Conservation (phyloP, 2,329 filamentous ascomycete species). For the Monilinia vaccinii-corymbosi region DNA sequence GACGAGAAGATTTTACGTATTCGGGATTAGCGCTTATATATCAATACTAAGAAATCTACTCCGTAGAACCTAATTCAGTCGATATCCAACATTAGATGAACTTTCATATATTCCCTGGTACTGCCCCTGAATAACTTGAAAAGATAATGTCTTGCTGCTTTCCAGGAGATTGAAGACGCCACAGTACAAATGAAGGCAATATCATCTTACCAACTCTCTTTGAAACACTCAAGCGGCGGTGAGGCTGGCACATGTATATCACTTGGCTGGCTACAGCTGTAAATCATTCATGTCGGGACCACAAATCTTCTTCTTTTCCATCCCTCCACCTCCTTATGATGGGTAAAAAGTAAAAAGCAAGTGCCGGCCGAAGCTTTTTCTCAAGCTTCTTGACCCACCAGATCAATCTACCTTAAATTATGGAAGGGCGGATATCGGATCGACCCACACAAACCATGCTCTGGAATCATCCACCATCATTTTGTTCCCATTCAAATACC, state of each 20-base stretch:
- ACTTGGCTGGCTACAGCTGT: not conserved
- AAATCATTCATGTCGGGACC: not conserved
- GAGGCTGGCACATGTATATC: not conserved
- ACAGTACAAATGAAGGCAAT: conserved; percentile 1
- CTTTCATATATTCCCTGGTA: conserved; percentile 1
- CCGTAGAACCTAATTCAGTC: not conserved
- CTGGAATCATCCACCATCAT: conserved; percentile 5
- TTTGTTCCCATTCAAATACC: conserved; percentile 2
- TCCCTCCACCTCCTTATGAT: not conserved
- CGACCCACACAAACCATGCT: not conserved
- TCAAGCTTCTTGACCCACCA: conserved; percentile 4
- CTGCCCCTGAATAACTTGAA: not conserved
- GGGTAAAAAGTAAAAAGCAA: not conserved
- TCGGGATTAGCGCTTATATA: not conserved
- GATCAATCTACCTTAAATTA: conserved; percentile 7
- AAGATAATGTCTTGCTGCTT: not conserved
- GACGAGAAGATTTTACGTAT: not conserved
- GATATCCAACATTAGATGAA: conserved; percentile 2
- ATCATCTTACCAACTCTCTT: not conserved
- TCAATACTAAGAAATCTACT: not conserved
- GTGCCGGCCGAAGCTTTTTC: not conserved
- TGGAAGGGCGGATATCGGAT: not conserved
- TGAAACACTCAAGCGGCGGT: conserved; percentile 3
- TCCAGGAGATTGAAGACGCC: not conserved
- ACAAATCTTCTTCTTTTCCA: not conserved